These are phyloP conservation scores for Penicillium italicum DNA, from an alignment of 2,329 filamentous ascomycete species.

Conservation along the genomic window DNA sequence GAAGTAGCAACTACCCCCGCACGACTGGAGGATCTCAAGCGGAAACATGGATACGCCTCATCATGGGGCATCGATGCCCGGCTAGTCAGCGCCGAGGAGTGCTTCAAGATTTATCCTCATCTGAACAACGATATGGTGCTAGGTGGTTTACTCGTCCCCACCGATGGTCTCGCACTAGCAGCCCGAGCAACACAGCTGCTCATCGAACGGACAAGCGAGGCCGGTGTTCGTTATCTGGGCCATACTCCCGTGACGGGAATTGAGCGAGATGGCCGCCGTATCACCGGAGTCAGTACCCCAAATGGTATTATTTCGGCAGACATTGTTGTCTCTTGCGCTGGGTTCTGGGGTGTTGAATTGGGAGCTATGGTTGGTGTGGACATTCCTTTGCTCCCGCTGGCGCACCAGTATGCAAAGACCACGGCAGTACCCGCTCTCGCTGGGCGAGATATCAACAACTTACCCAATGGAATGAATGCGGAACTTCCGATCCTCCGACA, in stretches of 20 bases:
- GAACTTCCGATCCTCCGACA: constrained; percentile 58
- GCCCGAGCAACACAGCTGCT: constrained; percentile 60
- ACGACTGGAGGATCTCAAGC: constrained; percentile 58
- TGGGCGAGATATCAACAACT: constrained; percentile 40
- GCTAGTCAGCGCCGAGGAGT: constrained; percentile 52
- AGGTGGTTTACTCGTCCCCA: constrained; percentile 59
- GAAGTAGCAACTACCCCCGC: constrained; percentile 61
- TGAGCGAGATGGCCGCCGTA: constrained; percentile 46
- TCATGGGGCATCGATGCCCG: constrained; percentile 59
- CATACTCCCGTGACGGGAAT: constrained; percentile 58
- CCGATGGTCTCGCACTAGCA: constrained; percentile 59
- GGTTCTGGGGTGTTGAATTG: constrained; percentile 64
- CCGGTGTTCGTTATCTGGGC: constrained; percentile 58
- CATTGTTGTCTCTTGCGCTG: constrained; percentile 60
- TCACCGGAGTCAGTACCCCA: constrained; percentile 56
- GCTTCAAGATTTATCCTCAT: constrained; percentile 52
- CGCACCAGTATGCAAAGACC: constrained; percentile 63
- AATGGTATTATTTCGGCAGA: constrained; percentile 54
- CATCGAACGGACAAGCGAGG: constrained; percentile 54
- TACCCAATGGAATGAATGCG: constrained; percentile 51
- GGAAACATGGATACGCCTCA: constrained; percentile 58
- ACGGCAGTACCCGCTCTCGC: constrained; percentile 49
- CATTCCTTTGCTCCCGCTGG: constrained; percentile 59
- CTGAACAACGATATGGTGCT: constrained; percentile 54
- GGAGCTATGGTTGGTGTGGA: constrained; percentile 58